Percentiles rank a stretch among this genome's conserved stretches.
Evolutionary conservation across 169 alveolate species (phyloP).

Genomic region (Blepharisma undulans): DNA sequence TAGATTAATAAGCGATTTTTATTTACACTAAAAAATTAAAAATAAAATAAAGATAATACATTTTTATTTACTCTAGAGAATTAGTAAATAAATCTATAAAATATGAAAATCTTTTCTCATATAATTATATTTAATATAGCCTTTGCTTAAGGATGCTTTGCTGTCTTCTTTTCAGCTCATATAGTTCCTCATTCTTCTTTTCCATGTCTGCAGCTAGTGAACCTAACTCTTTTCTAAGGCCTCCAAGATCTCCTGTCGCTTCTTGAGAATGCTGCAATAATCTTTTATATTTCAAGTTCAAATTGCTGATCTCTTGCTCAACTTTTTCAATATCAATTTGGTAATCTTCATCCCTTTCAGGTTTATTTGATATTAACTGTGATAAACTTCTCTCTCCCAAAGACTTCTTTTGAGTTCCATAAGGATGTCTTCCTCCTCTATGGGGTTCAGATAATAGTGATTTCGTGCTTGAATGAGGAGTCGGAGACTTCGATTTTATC

Average conservation of each 20-base stretch:
- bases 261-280: not conserved
- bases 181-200: conserved; percentile 1
- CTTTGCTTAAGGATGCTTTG: not conserved
- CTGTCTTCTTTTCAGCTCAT: not conserved
- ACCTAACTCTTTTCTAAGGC: not conserved
- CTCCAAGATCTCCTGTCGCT: not conserved
- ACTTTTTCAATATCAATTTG: not conserved
- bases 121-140: not conserved
- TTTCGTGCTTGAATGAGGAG: not conserved
- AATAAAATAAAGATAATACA: too few species aligned
- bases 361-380: not conserved
- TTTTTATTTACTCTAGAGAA: too few species aligned
- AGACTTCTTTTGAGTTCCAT: not conserved
- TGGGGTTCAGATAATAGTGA: not conserved
- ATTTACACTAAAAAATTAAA: too few species aligned
- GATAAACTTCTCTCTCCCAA: not conserved
- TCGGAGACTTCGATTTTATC: not conserved
- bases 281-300: not conserved
- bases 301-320: not conserved
- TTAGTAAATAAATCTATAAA: too few species aligned
- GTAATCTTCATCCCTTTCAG: not conserved
- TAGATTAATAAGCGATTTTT: not conserved
- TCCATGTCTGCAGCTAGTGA: not conserved
- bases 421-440: not conserved
- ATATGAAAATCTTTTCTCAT: too few species aligned